Base-by-base conservation (phyloP, 345 rosid species). In the Populus nigra region DNA sequence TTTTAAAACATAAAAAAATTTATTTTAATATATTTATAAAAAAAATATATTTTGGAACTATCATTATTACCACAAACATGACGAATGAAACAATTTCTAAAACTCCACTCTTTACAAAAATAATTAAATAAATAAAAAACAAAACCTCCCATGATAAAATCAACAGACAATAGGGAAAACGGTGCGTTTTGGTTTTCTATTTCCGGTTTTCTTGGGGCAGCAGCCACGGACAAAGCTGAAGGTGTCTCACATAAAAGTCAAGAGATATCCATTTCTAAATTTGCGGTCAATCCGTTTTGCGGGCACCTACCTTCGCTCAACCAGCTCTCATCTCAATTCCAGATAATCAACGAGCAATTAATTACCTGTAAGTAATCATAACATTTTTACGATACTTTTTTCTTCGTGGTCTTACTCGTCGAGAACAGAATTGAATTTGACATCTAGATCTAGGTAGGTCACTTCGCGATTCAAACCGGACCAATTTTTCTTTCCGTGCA, bases 41-140 rank as follows among this genome's bases (percentile, higher is more conserved):
- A 4, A 33, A 33, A 33, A 1, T 25, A 29, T 2, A 29, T 2
- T 29, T 29, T 31, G 2, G 2, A 31, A 31, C 3, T 3, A 31
- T 2, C 2, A 0, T 31, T 0, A 31, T 31, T 31, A 31, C 0
- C 2, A 29, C 31, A 29, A 1, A 4, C 4, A 33, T 0, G 5
- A 0, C 35, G 5, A 33, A 33, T 33, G 35, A 33, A 33, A 33
- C 35, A 33, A 5, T 33, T 4, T 33, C 36, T 33, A 33, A 33
- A 33, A 33, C 5, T 33, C 36, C 36, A 33, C 36, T 33, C 1
- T 33, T 33, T 33, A 33, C 36, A 33, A 33, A 33, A 33, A 33
- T 4, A 33, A 33, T 33, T 33, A 33, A 33, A 33, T 33, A 33
- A 33, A 33, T 33, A 33, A 33, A 4, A 33, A 33, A 33, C 36